Base-by-base conservation (phyloP, 1,139 yeast genomes). In the Lodderomyces jiufengensis region DNA sequence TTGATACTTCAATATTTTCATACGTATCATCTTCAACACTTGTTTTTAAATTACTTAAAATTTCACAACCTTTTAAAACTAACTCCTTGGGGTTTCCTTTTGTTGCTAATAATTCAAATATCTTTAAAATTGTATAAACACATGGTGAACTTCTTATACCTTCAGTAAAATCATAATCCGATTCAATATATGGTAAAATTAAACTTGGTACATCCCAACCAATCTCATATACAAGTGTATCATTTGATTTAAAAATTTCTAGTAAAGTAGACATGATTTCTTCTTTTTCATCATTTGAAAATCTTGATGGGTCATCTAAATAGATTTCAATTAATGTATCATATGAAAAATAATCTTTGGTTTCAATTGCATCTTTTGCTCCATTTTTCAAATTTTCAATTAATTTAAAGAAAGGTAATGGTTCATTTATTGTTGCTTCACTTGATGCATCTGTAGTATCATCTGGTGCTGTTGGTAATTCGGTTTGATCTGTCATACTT, bases 171-270 rank as follows among this genome's bases (percentile, higher is more conserved):
- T 49, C 42, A 33, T 44, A 51, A 40, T 48, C 60, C 30, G 51
- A 54, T 21, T 63, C 74, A 11, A 75, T 45, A 46, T 65, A 78
- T 3, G 60, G 57, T 29, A 85, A 52, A 13, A 88, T 49, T 30
- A 84, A 52, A 23, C 67, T 71, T 0, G 95, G 96, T 15, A 88
- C 54, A 55, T 88, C 96, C 97, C 97, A 88, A 2, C 95, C 95
- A 40, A 86, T 76, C 47, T 83, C 85, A 41, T 72, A 64, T 0
- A 80, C 65, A 25, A 86, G 57, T n/a, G 68, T 67, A 20, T 66
- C 55, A 49, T 80, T 59, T 1, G 53, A 54, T 2, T 52, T 44
- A 23, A 60, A 52, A 1, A 61, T 45, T 2, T 48, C 46, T 18
- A 54, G 43, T 24, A 86, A 55, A 1, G 76, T 59, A 0, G 54